Evolutionary conservation across 2,329 filamentous ascomycete species (phyloP).

Genomic region (Claviceps pusilla): DNA sequence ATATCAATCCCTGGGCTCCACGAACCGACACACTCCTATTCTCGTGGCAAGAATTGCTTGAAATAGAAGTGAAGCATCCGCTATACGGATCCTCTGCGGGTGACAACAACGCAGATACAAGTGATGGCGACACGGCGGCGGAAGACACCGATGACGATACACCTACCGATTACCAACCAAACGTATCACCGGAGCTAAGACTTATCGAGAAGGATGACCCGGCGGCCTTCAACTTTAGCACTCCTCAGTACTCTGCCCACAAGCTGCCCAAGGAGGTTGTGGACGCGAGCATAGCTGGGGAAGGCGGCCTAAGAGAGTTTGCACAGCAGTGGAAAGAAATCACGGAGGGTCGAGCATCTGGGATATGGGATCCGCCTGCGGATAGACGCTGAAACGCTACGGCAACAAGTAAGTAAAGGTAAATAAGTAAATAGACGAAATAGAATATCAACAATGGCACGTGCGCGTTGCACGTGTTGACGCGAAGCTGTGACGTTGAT

Average conservation of each 20-base stretch:
- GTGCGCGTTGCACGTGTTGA: neutral
- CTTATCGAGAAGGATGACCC: conserved; percentile 74
- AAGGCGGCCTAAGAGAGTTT: conserved; percentile 69
- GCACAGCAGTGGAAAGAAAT: conserved; percentile 58
- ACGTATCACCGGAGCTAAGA: conserved; percentile 62
- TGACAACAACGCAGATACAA: conserved; percentile 15
- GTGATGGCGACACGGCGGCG: conserved; percentile 22
- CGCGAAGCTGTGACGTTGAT: neutral
- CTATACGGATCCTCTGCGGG: conserved; percentile 31
- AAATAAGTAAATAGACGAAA: neutral
- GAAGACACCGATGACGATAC: conserved; percentile 25
- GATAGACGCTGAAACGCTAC: neutral
- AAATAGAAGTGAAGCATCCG: conserved; percentile 46
- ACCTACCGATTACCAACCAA: conserved; percentile 35
- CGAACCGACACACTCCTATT: conserved; percentile 82
- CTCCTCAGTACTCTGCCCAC: conserved; percentile 82
- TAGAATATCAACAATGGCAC: neutral
- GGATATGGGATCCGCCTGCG: conserved; percentile 23
- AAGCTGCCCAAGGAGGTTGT: conserved; percentile 92
- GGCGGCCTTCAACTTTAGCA: conserved; percentile 72
- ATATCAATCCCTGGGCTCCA: conserved; percentile 89
- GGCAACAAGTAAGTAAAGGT: neutral
- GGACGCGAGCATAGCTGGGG: conserved; percentile 49
- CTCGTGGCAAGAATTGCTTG: conserved; percentile 75
- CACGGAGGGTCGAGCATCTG: conserved; percentile 25